Evolutionary conservation across 75 land plant species (phyloP), one percentile per base, ranked within the genome.

Genomic region (Picea sitchensis): DNA sequence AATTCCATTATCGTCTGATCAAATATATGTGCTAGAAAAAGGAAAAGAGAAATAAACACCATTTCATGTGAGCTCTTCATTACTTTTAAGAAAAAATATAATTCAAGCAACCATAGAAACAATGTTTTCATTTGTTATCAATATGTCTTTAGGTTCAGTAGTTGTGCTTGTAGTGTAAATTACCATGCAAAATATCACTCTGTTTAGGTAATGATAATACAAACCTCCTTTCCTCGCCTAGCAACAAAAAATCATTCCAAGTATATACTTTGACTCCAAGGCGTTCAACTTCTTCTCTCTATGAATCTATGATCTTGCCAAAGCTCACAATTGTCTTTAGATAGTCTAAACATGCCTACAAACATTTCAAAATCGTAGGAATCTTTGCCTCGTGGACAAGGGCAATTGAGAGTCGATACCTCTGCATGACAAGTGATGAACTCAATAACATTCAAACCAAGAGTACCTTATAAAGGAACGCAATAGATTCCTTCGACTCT

Each of bases 81-180:
- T 84, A 82, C 79, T 75, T 30, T 82, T 71, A 20, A 97, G 89
- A 2, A 85, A 82, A 0, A 78, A 82, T 61, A 83, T 86, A 74
- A 93, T 90, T 23, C 98, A 95, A 64, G 91, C 85, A 79, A 93
- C 89, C 26, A 90, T 77, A 82, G 82, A 79, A 58, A 93, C 76
- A 58, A 97, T 92, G 76, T 84, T 95, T 21, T 90, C 86, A 80
- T 97, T 90, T 30, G 91, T 90, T 26, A 97, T 84, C 82, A 95
- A 31, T 1, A 97, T 98, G 23, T 98, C 99, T 80, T 97, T 97
- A 11, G 99, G 99, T 77, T 97, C 99, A 60, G 98, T 98, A 76
- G 99, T 97, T 31, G 99, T 97, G 78, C 99, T 98, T 83, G 98
- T 98, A 15, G 99, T 98, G 76, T 98, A 98, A 98, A 98, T 98